Conservation (phyloP, 2,329 filamentous ascomycete genomes). For the Talaromyces albobiverticillius region DNA sequence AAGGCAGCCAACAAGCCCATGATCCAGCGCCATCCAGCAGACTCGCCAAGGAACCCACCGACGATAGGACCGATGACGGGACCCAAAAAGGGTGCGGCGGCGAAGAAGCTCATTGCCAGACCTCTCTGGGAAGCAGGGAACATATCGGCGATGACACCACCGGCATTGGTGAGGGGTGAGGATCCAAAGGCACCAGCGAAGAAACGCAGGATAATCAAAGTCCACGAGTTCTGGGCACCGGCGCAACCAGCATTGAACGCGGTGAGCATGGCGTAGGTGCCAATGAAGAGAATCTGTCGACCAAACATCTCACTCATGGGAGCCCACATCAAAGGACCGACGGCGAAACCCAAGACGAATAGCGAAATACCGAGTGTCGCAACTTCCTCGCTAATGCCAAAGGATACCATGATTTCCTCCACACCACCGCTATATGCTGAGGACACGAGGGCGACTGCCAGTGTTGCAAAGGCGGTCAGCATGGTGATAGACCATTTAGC, state of each 20-base stretch:
- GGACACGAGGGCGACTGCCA: constrained; percentile 43
- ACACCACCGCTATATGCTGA: constrained; percentile 43
- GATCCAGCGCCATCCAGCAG: constrained; percentile 68
- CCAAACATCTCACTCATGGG: constrained; percentile 38
- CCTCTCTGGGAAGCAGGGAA: constrained; percentile 55
- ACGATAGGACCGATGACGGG: constrained; percentile 64
- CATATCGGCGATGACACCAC: constrained; percentile 62
- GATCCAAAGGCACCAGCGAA: constrained; percentile 63
- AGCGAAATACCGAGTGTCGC: constrained; percentile 44
- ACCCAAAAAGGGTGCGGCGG: constrained; percentile 65
- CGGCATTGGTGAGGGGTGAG: constrained; percentile 61
- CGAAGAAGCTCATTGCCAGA: constrained; percentile 61
- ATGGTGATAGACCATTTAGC: constrained; percentile 43
- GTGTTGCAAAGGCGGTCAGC: constrained; percentile 36
- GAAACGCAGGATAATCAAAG: constrained; percentile 65
- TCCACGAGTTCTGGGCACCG: constrained; percentile 56
- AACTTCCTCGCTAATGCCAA: constrained; percentile 35
- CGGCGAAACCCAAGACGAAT: constrained; percentile 46
- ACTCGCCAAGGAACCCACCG: constrained; percentile 64
- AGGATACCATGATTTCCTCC: constrained; percentile 32
- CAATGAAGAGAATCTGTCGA: constrained; percentile 33
- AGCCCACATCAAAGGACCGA: constrained; percentile 47
- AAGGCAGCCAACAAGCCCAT: constrained; percentile 62
- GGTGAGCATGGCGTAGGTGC: constrained; percentile 45
- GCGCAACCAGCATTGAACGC: constrained; percentile 62